phyloP scores from a whole-genome alignment of 768 basidiomycete species.

The Arthromyces matolae region DNA sequence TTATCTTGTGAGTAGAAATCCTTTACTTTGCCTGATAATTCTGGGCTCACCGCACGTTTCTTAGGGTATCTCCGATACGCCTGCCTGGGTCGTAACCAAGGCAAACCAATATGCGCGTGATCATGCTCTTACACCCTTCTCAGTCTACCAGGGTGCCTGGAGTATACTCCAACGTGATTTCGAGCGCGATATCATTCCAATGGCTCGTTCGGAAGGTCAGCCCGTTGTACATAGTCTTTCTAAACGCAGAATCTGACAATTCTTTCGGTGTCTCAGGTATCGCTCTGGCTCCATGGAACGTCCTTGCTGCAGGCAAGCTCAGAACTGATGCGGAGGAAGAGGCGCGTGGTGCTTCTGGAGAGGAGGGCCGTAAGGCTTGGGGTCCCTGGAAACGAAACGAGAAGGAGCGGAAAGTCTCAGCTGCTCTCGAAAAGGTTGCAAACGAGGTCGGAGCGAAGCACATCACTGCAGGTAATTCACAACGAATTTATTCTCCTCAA shows the following conservation, averaged over 20 bases:
- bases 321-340: constrained; percentile 48
- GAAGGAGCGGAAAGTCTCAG: constrained; percentile 37
- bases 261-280: constrained; percentile 29
- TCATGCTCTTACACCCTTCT: constrained; percentile 10
- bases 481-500: background rate
- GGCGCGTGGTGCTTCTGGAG: constrained; percentile 24
- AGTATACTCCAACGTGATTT: constrained; percentile 14
- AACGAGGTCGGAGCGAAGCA: constrained; percentile 43
- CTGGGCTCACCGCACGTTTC: background rate
- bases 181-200: constrained; percentile 14
- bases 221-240: background rate
- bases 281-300: constrained; percentile 33
- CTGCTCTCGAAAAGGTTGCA: too few relatives aligned
- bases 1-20: constrained; percentile 25
- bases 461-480: constrained; percentile 41
- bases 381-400: constrained; percentile 45
- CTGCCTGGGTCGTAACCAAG: constrained; percentile 7
- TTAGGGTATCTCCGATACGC: constrained; percentile 8
- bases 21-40: too few relatives aligned
- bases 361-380: constrained; percentile 34
- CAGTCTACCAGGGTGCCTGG: constrained; percentile 10
- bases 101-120: constrained; percentile 11
- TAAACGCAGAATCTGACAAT: too few relatives aligned
- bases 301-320: constrained; percentile 41
- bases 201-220: constrained; percentile 13